Evolutionary conservation across 75 land plant species (phyloP).

Genomic region (Larix kaempferi): DNA sequence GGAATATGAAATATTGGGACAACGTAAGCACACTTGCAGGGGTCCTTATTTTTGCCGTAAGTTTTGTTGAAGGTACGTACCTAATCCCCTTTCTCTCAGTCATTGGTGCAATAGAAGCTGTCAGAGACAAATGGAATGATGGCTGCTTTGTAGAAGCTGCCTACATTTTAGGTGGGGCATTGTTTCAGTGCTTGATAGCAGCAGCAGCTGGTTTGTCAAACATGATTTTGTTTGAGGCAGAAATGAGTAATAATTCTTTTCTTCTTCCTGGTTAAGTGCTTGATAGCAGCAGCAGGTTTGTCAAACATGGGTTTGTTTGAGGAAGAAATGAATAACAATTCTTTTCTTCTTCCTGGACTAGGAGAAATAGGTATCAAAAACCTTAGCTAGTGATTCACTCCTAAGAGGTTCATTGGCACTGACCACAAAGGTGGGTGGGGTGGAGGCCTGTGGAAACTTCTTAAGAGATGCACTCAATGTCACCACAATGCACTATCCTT

Average conservation of each 20-base stretch:
- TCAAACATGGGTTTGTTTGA: conserved; percentile 59
- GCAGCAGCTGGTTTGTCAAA: no score
- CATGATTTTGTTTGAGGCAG: no score
- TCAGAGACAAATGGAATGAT: conserved; percentile 57
- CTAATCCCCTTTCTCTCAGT: conserved; percentile 62
- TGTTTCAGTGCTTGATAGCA: conserved; percentile 52
- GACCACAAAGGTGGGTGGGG: no score
- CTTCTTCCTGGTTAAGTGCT: no score
- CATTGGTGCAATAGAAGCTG: conserved; percentile 51
- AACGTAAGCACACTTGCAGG: conserved; percentile 75
- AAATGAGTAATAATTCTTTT: no score
- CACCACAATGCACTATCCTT: no score
- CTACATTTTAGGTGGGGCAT: conserved; percentile 53
- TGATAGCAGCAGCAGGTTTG: conserved; percentile 37
- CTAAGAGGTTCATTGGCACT: no score
- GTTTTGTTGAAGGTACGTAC: conserved; percentile 51
- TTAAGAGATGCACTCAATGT: no score
- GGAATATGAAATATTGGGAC: conserved; percentile 92
- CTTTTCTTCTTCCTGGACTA: conserved; percentile 64
- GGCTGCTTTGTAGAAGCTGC: conserved; percentile 79
- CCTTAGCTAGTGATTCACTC: no score
- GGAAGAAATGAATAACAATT: conserved; percentile 63
- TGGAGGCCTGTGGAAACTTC: no score
- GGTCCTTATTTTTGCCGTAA: conserved; percentile 61
- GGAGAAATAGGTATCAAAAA: conserved; percentile 54